Conservation (phyloP, 1,284 basidiomycete genomes). For the Cronartium quercuum region DNA sequence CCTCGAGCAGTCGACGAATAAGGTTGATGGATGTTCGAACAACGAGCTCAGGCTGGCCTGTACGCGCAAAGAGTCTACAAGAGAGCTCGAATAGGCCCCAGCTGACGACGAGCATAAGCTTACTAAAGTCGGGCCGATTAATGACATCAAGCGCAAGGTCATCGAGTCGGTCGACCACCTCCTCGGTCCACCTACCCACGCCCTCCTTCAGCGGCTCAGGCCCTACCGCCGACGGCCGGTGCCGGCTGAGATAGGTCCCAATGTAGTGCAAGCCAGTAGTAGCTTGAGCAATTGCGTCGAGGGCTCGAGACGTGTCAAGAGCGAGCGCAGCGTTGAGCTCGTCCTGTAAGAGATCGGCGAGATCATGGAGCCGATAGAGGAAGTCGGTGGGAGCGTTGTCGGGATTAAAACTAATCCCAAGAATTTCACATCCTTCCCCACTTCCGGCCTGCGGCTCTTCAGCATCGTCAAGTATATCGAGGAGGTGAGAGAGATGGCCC, state of each 20-base stretch:
- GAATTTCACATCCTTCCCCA: neutral
- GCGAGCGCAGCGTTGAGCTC: slow-evolving; percentile 12
- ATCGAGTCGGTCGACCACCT: slow-evolving; percentile 15
- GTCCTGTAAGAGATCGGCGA: slow-evolving; percentile 24
- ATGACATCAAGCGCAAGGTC: slow-evolving; percentile 23
- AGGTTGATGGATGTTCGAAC: slow-evolving; percentile 5
- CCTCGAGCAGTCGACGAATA: slow-evolving; percentile 22
- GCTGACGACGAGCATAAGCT: slow-evolving; percentile 11
- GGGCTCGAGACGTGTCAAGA: slow-evolving; percentile 10
- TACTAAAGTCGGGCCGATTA: slow-evolving; percentile 34
- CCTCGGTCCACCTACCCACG: slow-evolving; percentile 3
- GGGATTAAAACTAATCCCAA: neutral
- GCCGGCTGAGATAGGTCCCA: neutral
- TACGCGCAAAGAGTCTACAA: neutral
- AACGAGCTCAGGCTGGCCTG: neutral
- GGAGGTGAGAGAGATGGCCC: slow-evolving; percentile 14
- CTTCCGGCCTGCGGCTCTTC: neutral
- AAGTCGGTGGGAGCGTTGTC: slow-evolving; percentile 13
- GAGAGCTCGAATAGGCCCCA: slow-evolving; percentile 30
- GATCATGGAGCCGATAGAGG: neutral
- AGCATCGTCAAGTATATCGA: slow-evolving; percentile 5
- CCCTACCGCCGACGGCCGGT: neutral
- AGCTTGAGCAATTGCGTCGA: neutral
- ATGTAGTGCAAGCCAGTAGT: slow-evolving; percentile 22
- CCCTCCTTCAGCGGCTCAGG: neutral